Evolutionary conservation across 2,329 filamentous ascomycete species (phyloP), one percentile per base, ranked within the genome.

Genomic region (Trichoderma citrinoviride): DNA sequence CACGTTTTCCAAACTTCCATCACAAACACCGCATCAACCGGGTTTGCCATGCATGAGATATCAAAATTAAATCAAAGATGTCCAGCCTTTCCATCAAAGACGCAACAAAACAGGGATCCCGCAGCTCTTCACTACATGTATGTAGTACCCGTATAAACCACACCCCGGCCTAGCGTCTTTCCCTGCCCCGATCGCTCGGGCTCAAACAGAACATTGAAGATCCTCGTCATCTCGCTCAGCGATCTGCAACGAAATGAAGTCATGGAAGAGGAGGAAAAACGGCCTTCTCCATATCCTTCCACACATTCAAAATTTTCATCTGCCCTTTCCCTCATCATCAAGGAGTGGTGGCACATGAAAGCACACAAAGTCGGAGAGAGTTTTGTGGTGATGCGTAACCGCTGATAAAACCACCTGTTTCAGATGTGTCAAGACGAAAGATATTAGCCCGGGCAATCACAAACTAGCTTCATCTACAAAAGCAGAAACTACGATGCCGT

Each of bases 241-340:
- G 46, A 52, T 61, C 47, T 61, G 25, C 57, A 61, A 61, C 21
- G n/a, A 8, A 15, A 44, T 61, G 47, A 61, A 61, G 57, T 52
- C 57, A 61, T 52, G 19, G 47, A n/a, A n/a, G 33, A 4, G 23
- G 46, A 46, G n/a, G n/a, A 12, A 10, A 33, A 52, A 19, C 12
- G 10, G 25, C 10, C 33, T 40, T 37, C 19, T 47, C n/a, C 27
- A 41, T 10, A 33, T n/a, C n/a, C n/a, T n/a, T n/a, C n/a, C n/a
- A n/a, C n/a, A n/a, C n/a, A n/a, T n/a, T 15, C 19, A 60, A 5
- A 12, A 19, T 21, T 10, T 25, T n/a, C 7, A 17, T 29, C 7
- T 53, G n/a, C n/a, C 29, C 10, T 44, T 8, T n/a, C 37, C 3
- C 21, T 43, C n/a, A 19, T 7, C 12, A 15, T 0, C 5, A 17